Evolutionary conservation across 257 asterid species (phyloP).

Genomic region (Linaria vulgaris): DNA sequence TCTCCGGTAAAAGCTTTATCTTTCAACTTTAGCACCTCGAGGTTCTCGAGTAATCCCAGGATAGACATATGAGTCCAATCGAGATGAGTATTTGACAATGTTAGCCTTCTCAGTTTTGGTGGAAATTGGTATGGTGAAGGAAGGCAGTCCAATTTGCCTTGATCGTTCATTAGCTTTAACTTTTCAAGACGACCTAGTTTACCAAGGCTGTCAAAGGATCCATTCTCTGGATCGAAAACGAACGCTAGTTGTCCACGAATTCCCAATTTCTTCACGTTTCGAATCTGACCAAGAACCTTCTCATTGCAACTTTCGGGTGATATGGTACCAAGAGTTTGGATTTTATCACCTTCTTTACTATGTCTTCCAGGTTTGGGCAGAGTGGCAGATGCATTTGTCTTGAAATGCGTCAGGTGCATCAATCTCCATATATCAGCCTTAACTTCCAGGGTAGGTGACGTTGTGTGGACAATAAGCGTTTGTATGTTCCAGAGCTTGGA

Average conservation of each 20-base stretch:
- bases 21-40: too few relatives aligned
- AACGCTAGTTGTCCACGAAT: not conserved
- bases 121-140: conserved; percentile 27
- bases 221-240: not conserved
- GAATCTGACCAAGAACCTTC: not conserved
- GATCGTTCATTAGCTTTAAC: not conserved
- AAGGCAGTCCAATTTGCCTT: too few relatives aligned
- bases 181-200: conserved; percentile 5
- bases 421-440: conserved; percentile 34
- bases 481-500: conserved; percentile 40
- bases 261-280: not conserved
- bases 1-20: too few relatives aligned
- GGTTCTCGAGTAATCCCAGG: conserved; percentile 26
- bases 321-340: conserved; percentile 28
- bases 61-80: conserved; percentile 35
- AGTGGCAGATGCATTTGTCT: conserved; percentile 26
- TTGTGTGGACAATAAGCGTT: conserved; percentile 34
- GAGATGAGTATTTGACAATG: conserved; percentile 28
- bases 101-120: conserved; percentile 21
- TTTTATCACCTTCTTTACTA: conserved; percentile 30
- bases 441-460: conserved; percentile 28
- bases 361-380: conserved; percentile 21
- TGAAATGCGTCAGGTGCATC: conserved; percentile 34
- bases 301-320: conserved; percentile 8
- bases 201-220: not conserved